Evolutionary conservation across 257 asterid genomes (phyloP), one percentile per base, ranked within the genome.

Genomic region (Solanum pimpinellifolium): DNA sequence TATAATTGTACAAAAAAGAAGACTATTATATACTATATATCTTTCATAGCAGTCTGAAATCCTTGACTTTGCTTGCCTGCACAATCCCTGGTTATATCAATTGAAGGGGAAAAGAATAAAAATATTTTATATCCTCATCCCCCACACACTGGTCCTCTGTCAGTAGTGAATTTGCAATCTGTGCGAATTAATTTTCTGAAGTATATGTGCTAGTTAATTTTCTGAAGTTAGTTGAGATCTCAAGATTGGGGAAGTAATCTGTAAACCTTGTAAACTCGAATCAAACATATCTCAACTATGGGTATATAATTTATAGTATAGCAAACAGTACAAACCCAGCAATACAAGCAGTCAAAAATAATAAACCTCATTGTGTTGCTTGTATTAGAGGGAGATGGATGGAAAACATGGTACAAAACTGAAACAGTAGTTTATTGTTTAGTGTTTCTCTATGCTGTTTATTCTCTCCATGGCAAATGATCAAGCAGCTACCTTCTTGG

Each of bases 401-500:
- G 65, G 33, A 18, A 81, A 49, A 8, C 85, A 31, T 81, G 85
- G 16, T 81, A 81, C 85, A 47, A 39, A 68, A 41, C 20, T 56
- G 41, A 25, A 47, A 62, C 42, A 11, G 72, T 35, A 27, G 62
- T 31, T 56, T 44, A 49, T 75, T 35, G 73, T 44, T 62, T 16
- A 84, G 86, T 27, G 85, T 56, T 86, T 20, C 88, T 68, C 86
- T 69, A 33, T 41, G 60, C 46, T 70, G 86, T 76, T 90, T 83
- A 87, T 86, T 91, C 29, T 91, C 29, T 14, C 81, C 49, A 13
- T 41, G 76, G 49, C 44, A 73, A 56, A 82, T 11, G 84, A 90
- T 94, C 94, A 97, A 49, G 97, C 99, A 82, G 98, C 93, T 25
- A 96, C 97, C 93, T 94, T 97, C 94, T 97, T 97, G 68, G 98